These are phyloP conservation scores for Exidia glandulosa DNA, from an alignment of 768 basidiomycete genomes.

Conservation along the genomic window DNA sequence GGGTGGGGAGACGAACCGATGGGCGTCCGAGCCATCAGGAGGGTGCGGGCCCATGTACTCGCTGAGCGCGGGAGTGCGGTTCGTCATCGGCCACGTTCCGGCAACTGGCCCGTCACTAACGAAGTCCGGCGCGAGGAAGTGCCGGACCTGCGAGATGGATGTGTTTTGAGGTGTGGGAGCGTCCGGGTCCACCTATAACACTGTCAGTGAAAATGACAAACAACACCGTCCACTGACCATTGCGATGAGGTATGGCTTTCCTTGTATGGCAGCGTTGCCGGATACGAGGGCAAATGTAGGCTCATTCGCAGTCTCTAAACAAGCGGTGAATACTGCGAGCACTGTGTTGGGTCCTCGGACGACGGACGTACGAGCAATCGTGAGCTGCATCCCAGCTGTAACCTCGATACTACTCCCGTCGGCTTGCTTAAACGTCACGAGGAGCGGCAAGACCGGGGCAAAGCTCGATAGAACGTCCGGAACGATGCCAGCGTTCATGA, in stretches of 20 bases:
- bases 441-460: neutral
- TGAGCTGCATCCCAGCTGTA: neutral
- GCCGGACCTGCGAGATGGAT: neutral
- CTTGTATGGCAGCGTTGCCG: neutral
- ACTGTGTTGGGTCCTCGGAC: neutral
- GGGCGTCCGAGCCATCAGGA: conserved; percentile 1
- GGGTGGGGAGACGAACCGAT: neutral
- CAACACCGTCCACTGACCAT: neutral
- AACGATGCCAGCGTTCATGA: conserved; percentile 1
- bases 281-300: conserved; percentile 1
- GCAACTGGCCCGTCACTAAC: neutral
- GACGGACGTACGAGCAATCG: neutral
- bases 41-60: neutral
- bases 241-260: neutral
- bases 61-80: neutral
- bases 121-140: conserved; percentile 2
- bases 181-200: neutral
- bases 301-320: neutral
- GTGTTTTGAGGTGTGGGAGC: neutral
- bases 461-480: neutral
- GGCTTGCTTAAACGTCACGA: neutral
- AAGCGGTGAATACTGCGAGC: no score
- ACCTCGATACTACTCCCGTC: neutral
- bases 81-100: neutral
- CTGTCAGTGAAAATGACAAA: no score